Evolutionary conservation across 768 basidiomycete genomes (phyloP).

Genomic region (Boletus speciosus): DNA sequence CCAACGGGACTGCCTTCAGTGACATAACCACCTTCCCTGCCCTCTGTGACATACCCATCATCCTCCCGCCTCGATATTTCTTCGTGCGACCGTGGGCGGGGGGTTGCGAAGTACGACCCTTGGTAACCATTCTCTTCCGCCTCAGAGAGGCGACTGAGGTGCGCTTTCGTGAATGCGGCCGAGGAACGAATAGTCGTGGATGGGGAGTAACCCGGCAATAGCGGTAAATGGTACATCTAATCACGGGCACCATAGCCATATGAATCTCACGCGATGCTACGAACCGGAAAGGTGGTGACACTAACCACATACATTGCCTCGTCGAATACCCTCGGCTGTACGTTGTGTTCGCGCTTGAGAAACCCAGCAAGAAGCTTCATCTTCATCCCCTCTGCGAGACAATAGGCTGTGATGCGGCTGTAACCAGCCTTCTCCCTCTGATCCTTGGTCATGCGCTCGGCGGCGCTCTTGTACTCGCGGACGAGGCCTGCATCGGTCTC

Average conservation of each 20-base stretch:
- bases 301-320: conserved; percentile 91
- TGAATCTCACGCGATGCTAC: neutral
- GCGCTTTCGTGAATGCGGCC: conserved; percentile 54
- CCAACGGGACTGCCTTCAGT: conserved; percentile 30
- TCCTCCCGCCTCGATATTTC: conserved; percentile 13
- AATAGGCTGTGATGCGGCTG: conserved; percentile 85
- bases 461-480: conserved; percentile 77
- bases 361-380: conserved; percentile 83
- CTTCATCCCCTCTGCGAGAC: conserved; percentile 78
- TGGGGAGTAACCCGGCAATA: conserved; percentile 88
- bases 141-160: conserved; percentile 69
- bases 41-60: conserved; percentile 25
- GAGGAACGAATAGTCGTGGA: conserved; percentile 85
- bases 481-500: conserved; percentile 60
- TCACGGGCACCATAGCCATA: neutral
- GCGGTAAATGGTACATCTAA: conserved; percentile 88
- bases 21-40: conserved; percentile 59
- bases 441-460: conserved; percentile 84
- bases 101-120: conserved; percentile 67
- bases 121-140: conserved; percentile 91
- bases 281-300: conserved; percentile 7
- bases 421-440: conserved; percentile 80
- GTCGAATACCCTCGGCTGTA: conserved; percentile 81
- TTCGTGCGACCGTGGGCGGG: conserved; percentile 18
- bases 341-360: conserved; percentile 91